Evolutionary conservation across 108 stramenopile species (phyloP).

Genomic region (Conticribra guillardii): DNA sequence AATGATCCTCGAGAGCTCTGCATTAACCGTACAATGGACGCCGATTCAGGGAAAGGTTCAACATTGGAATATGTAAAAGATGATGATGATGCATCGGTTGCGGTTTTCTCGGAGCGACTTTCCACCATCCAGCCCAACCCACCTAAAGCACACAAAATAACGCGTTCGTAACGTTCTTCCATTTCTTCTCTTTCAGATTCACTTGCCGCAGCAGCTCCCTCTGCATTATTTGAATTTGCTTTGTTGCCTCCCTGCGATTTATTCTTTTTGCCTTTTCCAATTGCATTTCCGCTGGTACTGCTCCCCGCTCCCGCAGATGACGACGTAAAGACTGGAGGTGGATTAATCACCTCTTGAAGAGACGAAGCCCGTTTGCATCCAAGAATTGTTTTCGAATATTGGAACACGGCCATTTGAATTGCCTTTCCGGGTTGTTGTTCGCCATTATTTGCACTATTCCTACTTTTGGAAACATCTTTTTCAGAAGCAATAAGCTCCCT

Average conservation of each 20-base stretch:
- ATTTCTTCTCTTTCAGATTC: slow-evolving; percentile 65
- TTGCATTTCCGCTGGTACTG: slow-evolving; percentile 4
- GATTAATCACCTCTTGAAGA: slow-evolving; percentile 35
- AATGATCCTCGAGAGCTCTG: slow-evolving; percentile 54
- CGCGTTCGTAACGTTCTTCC: slow-evolving; percentile 80
- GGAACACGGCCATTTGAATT: slow-evolving; percentile 19
- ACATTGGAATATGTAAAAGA: slow-evolving; percentile 4
- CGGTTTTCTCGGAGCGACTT: slow-evolving; percentile 7
- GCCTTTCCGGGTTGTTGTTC: background rate
- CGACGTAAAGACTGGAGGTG: slow-evolving; percentile 4
- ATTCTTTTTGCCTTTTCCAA: background rate
- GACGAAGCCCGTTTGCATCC: slow-evolving; percentile 37
- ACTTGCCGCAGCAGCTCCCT: slow-evolving; percentile 8
- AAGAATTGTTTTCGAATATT: slow-evolving; percentile 25
- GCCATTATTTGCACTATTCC: background rate
- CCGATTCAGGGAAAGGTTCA: slow-evolving; percentile 8
- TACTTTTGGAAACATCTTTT: too few relatives aligned
- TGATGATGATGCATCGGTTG: background rate
- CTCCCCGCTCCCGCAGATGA: slow-evolving; percentile 1
- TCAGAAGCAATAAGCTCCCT: slow-evolving; percentile 9
- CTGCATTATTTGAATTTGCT: background rate
- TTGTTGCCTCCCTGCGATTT: slow-evolving; percentile 18
- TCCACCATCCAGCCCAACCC: slow-evolving; percentile 38
- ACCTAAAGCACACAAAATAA: slow-evolving; percentile 45
- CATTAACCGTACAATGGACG: slow-evolving; percentile 51